These are phyloP conservation scores for Lactarius akahatsu DNA, from an alignment of 768 basidiomycete species.

Conservation along the genomic window DNA sequence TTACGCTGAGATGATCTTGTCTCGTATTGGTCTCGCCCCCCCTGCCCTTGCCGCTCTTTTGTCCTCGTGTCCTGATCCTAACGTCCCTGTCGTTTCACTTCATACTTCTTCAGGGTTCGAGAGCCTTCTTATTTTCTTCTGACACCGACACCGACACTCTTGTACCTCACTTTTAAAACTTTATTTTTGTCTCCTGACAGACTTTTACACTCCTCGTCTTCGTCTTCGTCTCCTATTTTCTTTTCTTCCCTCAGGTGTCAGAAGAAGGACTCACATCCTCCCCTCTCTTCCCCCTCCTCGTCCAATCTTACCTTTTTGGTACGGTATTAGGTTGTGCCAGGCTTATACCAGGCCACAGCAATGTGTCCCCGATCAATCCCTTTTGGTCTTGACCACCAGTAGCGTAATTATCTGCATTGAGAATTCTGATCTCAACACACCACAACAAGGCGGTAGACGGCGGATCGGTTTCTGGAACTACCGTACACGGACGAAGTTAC, in stretches of 20 bases:
- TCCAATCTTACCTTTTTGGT: neutral
- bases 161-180: slow-evolving; percentile 17
- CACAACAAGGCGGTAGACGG: slow-evolving; percentile 6
- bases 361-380: slow-evolving; percentile 11
- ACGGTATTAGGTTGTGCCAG: slow-evolving; percentile 8
- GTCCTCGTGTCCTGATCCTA: slow-evolving; percentile 14
- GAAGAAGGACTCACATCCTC: neutral
- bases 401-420: neutral
- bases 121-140: neutral
- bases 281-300: neutral
- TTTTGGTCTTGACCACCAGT: neutral
- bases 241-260: neutral
- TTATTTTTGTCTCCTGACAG: slow-evolving; percentile 9
- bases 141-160: neutral
- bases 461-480: neutral
- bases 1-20: neutral
- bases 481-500: neutral
- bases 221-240: neutral
- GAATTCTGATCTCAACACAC: slow-evolving; percentile 6
- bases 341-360: neutral
- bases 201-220: neutral
- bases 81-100: neutral
- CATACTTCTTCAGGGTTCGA: neutral
- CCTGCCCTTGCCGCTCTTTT: neutral
- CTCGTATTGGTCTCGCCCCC: slow-evolving; percentile 4